phyloP scores from a whole-genome alignment of 305 asterid genomes.

The Solanum hybrid region DNA sequence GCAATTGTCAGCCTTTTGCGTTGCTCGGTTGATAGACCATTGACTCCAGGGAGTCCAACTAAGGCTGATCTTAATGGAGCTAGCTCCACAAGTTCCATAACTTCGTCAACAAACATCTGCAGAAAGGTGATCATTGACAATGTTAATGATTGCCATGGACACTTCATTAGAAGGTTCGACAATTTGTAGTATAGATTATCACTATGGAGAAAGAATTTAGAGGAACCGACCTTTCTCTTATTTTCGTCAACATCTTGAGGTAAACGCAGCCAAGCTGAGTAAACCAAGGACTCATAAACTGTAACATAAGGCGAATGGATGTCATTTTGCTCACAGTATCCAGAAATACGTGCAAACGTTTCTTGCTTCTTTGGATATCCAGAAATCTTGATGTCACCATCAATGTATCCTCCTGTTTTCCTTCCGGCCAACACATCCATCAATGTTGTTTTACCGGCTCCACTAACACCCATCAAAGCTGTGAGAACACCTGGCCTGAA shows the following conservation, averaged over 20 bases:
- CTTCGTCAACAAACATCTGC: slow-evolving; percentile 28
- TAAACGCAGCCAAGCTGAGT: slow-evolving; percentile 27
- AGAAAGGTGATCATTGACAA: not conserved
- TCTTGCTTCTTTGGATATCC: slow-evolving; percentile 26
- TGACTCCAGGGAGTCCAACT: slow-evolving; percentile 55
- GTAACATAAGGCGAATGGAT: slow-evolving; percentile 28
- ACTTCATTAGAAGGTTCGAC: not conserved
- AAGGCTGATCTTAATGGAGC: slow-evolving; percentile 28
- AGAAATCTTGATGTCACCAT: slow-evolving; percentile 19
- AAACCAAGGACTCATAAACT: slow-evolving; percentile 22
- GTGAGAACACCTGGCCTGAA: slow-evolving; percentile 28
- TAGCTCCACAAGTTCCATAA: slow-evolving; percentile 59
- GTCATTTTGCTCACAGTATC: slow-evolving; percentile 25
- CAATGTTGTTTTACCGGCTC: slow-evolving; percentile 27
- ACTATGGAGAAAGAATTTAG: not conserved
- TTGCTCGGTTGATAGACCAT: slow-evolving; percentile 57
- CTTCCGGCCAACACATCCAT: slow-evolving; percentile 28
- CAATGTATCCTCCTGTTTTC: slow-evolving; percentile 26
- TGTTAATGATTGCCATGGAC: not conserved
- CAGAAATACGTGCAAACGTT: slow-evolving; percentile 26
- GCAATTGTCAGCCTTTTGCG: slow-evolving; percentile 58
- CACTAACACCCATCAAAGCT: slow-evolving; percentile 28
- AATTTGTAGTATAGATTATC: not conserved
- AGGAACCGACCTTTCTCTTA: slow-evolving; percentile 16
- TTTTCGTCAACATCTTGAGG: slow-evolving; percentile 17